Conservation (phyloP, 2,329 filamentous ascomycete species). For the Fusarium anthophilum region DNA sequence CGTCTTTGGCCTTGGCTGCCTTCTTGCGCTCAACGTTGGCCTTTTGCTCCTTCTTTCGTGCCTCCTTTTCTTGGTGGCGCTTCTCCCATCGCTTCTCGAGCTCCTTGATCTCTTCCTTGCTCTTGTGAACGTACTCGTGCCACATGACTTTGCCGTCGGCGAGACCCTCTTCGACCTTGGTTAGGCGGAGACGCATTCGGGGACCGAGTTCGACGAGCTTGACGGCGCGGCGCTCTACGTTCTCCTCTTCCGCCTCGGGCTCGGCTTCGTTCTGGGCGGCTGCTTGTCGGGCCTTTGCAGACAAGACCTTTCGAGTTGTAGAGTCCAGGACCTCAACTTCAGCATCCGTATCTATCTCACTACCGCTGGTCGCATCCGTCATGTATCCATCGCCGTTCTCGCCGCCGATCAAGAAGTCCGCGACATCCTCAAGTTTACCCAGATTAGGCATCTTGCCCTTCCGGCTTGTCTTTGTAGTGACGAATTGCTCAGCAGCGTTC, state of each 20-base stretch:
- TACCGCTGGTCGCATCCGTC: slow-evolving; percentile 85
- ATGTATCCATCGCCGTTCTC: slow-evolving; percentile 82
- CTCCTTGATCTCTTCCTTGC: slow-evolving; percentile 76
- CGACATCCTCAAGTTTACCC: slow-evolving; percentile 89
- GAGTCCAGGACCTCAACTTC: slow-evolving; percentile 87
- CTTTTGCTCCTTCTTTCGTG: slow-evolving; percentile 81
- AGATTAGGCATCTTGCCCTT: slow-evolving; percentile 85
- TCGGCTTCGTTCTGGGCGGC: slow-evolving; percentile 52
- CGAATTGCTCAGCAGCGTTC: slow-evolving; percentile 84
- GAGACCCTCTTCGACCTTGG: slow-evolving; percentile 95
- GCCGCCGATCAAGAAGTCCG: slow-evolving; percentile 91
- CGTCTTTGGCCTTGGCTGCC: slow-evolving; percentile 53
- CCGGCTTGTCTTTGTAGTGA: slow-evolving; percentile 66
- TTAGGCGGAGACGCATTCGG: slow-evolving; percentile 85
- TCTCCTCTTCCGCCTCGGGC: slow-evolving; percentile 59
- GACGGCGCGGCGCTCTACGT: slow-evolving; percentile 85
- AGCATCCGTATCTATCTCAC: slow-evolving; percentile 91
- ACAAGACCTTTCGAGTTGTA: slow-evolving; percentile 69
- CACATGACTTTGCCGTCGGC: slow-evolving; percentile 94
- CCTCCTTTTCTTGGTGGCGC: slow-evolving; percentile 81
- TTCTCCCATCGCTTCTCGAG: slow-evolving; percentile 86
- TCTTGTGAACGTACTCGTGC: slow-evolving; percentile 95
- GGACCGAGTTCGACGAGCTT: slow-evolving; percentile 94
- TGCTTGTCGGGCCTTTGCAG: slow-evolving; percentile 59
- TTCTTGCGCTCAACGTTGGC: slow-evolving; percentile 92